Conservation (phyloP, 371 early-diverging fungal species). For the Nematocida ausubeli region DNA sequence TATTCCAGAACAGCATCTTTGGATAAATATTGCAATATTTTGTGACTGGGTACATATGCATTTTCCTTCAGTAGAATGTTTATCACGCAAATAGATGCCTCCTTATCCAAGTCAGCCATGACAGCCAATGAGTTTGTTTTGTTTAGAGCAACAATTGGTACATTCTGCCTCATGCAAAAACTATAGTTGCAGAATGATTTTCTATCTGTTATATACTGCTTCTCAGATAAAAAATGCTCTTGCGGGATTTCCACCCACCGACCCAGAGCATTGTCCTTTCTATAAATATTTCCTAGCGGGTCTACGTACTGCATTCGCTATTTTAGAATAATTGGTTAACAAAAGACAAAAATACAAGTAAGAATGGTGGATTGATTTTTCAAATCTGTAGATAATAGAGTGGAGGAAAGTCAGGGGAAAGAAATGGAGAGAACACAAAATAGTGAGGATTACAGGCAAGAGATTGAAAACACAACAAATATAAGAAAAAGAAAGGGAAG, state of each 20-base stretch:
- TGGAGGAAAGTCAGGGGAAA: conserved; percentile 22
- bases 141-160: not conserved
- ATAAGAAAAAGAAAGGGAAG: conserved; percentile 12
- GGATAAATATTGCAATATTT: not conserved
- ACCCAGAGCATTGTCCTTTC: not conserved
- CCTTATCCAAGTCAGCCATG: not conserved
- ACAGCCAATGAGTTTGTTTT: not conserved
- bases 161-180: not conserved
- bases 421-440: conserved; percentile 32
- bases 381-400: conserved; percentile 45
- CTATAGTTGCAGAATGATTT: not conserved
- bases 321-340: not conserved
- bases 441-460: conserved; percentile 22
- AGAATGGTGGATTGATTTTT: conserved; percentile 54
- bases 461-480: conserved; percentile 5
- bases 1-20: not conserved
- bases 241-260: not conserved
- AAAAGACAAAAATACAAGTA: not conserved
- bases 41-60: conserved; percentile 1
- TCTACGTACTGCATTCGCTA: not conserved
- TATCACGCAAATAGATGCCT: not conserved
- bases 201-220: no score
- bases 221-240: not conserved
- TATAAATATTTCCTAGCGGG: conserved; percentile 14
- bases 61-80: not conserved